Percentiles rank a stretch among this genome's conserved stretches.
These are phyloP conservation scores for Iris macrosiphon DNA, from an alignment of 106 monocot genomes.

Conservation along the genomic window DNA sequence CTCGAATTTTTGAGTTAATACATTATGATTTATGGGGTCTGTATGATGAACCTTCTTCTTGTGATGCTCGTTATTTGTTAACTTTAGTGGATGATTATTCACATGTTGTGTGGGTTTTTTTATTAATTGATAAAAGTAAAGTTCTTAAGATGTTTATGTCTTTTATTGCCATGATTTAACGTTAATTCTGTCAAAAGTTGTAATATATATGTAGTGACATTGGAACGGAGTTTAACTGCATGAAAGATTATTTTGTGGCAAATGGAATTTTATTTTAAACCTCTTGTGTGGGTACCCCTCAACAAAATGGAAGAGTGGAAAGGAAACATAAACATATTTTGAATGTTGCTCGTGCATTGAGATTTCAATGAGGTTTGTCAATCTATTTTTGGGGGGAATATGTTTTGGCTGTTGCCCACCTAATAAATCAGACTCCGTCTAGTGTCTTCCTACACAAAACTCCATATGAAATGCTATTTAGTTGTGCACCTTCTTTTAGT, in stretches of 20 bases:
- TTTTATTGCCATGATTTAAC: not conserved
- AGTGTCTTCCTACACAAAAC: not conserved
- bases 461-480: not conserved
- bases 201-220: not conserved
- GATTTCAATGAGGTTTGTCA: not conserved
- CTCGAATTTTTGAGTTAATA: not conserved
- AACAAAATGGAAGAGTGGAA: not conserved
- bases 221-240: not conserved
- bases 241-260: slow-evolving; percentile 4
- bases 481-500: not conserved
- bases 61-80: not conserved
- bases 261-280: slow-evolving; percentile 2
- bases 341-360: not conserved
- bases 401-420: not conserved
- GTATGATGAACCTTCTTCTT: not conserved
- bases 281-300: slow-evolving; percentile 4
- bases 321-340: slow-evolving; percentile 1
- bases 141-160: not conserved
- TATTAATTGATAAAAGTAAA: not conserved
- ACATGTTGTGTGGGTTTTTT: not conserved
- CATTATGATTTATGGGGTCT: slow-evolving; percentile 5
- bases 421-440: not conserved
- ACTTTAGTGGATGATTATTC: slow-evolving; percentile 1
- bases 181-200: not conserved
- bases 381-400: not conserved